Conservation (phyloP, 208 protist genomes). For the Crithidia bombi region DNA sequence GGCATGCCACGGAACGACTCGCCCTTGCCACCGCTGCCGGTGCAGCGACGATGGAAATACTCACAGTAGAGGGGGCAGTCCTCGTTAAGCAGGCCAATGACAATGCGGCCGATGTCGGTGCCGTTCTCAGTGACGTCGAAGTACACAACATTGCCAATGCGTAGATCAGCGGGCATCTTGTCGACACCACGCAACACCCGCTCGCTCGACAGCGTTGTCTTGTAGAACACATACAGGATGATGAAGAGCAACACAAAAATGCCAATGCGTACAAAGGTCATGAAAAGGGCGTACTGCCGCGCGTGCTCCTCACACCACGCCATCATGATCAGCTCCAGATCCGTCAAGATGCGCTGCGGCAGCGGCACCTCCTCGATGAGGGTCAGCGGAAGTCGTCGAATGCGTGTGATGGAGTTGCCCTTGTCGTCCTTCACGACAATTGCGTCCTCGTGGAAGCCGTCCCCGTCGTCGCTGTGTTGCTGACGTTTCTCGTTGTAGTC, state of each 20-base stretch:
- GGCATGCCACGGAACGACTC: slow-evolving; percentile 86
- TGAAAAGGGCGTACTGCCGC: slow-evolving; percentile 75
- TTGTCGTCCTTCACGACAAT: slow-evolving; percentile 69
- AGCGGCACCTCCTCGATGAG: slow-evolving; percentile 87
- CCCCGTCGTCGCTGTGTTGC: slow-evolving; percentile 14
- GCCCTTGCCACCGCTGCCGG: slow-evolving; percentile 66
- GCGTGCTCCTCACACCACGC: slow-evolving; percentile 91
- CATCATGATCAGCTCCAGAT: slow-evolving; percentile 89
- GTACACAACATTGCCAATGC: slow-evolving; percentile 89
- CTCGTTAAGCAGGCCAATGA: slow-evolving; percentile 88
- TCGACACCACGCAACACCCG: slow-evolving; percentile 80
- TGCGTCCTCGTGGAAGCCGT: slow-evolving; percentile 59
- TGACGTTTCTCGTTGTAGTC: slow-evolving; percentile 30
- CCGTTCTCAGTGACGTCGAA: slow-evolving; percentile 89
- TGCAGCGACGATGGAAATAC: slow-evolving; percentile 89
- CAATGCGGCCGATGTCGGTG: slow-evolving; percentile 74
- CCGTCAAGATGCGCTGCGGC: slow-evolving; percentile 74
- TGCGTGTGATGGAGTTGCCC: slow-evolving; percentile 67
- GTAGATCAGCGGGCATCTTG: slow-evolving; percentile 83
- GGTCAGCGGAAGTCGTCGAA: slow-evolving; percentile 72
- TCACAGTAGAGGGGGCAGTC: slow-evolving; percentile 90
- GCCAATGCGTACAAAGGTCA: slow-evolving; percentile 53
- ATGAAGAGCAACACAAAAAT: slow-evolving; percentile 80
- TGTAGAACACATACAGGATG: slow-evolving; percentile 87
- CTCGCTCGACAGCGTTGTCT: slow-evolving; percentile 78